Evolutionary conservation across 2,329 filamentous ascomycete species (phyloP), one percentile per base, ranked within the genome.

Genomic region (Fusarium pseudograminearum): DNA sequence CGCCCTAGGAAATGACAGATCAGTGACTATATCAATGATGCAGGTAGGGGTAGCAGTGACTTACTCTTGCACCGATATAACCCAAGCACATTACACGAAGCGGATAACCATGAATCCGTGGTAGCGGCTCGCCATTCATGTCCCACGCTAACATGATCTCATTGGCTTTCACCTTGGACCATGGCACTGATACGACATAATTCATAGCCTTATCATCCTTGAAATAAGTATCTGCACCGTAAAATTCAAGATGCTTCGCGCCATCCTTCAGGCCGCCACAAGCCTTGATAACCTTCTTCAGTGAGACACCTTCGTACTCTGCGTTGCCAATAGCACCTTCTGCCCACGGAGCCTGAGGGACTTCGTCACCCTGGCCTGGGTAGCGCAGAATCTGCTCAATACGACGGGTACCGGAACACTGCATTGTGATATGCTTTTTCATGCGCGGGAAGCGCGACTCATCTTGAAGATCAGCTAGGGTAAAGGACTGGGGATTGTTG

Each of bases 151-250:
- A 81, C 51, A 92, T 80, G 0, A 92, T 90, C 72, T 92, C 88
- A 67, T 90, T 86, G 11, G 83, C 79, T 69, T 89, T 90, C 47
- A 91, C 89, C 77, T 93, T 93, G 9, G 85, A 84, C 81, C 85
- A 90, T 0, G 91, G 90, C 88, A 16, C 84, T 87, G 48, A 92
- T 8, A 41, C 89, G 22, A 86, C 82, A 71, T 92, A 93, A 76
- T 93, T 93, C 79, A 86, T 87, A 0, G 85, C 83, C 45, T 90
- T 79, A 18, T 85, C 83, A 51, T 89, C 86, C 76, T 93, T 93
- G 81, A 93, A 90, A 73, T 93, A 93, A 0, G 89, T 91, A 60
- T 93, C 91, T 2, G 88, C 90, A 0, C 91, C 91, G 60, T 87
- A 89, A 50, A 93, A 85, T 69, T 93, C 90, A 15, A 93, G 77